Evolutionary conservation across 352 stramenopile genomes (phyloP), one percentile per base, ranked within the genome.

Genomic region (Phytophthora palmivora): DNA sequence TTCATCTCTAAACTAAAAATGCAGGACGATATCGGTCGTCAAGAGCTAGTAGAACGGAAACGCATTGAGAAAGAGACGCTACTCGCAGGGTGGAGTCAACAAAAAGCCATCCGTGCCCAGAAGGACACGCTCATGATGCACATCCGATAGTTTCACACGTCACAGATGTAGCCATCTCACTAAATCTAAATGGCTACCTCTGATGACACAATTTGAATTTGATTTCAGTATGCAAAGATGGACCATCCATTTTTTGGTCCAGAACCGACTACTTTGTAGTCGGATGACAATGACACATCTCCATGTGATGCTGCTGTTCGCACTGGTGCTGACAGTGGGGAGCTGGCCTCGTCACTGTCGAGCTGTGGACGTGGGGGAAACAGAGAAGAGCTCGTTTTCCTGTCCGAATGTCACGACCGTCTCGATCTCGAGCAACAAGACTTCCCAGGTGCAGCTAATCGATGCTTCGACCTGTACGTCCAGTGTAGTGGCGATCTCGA

Each of bases 1-100:
- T 86, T 84, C 44, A 69, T 87, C 55, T 53, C 58, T 9, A 75
- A 88, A 50, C 63, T 90, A 16, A 57, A 70, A 19, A 43, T 65
- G 41, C 74, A 87, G 38, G 65, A 63, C 3, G 66, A 68, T 11
- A 63, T 49, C 5, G 78, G 89, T 30, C 56, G 58, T 0, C 37
- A 70, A 4, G 60, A 74, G 26, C 21, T 53, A 5, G 48, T 36
- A 15, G 66, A 78, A 49, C 43, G 52, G 14, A 72, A 78, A 52
- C 59, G 60, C 18, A 32, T 55, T 12, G 68, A 79, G 15, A 82
- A 79, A 14, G 69, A 79, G 36, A 46, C 63, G 36, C 59, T 90
- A 24, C 67, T 81, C 0, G 54, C 54, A 14, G 77, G 55, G 6
- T 90, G 81, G 81, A 60, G 57, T 16, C 76, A 84, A 51, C 81